Evolutionary conservation across 768 basidiomycete species (phyloP), one percentile per base, ranked within the genome.

Genomic region (Tephrocybe sp.): DNA sequence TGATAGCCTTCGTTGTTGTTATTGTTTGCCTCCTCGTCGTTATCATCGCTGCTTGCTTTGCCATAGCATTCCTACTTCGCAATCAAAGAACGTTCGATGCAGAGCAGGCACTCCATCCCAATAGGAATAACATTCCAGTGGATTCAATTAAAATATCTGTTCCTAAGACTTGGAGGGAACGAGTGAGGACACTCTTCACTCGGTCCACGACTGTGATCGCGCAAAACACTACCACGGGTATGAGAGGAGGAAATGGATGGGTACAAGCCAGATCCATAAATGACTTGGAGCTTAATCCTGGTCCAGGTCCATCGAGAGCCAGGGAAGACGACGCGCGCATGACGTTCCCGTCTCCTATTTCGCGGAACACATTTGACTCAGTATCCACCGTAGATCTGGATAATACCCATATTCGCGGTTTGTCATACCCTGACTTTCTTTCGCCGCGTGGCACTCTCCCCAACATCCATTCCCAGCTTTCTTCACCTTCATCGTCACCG

Each of bases 1-100:
- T 47, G 17, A 17, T 54, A 77, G 85, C 75, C 10, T 89, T 88
- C 68, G 76, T 87, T 56, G 80, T 68, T 3, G 66, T 88, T 34
- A 72, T 88, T 35, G 77, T 85, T 33, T 64, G 70, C 39, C 73
- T 89, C 36, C 68, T 72, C 49, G 55, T 78, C 50, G 67, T 88
- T 48, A 78, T 87, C 62, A 55, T 84, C 51, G 60, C 71, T 26
- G 75, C 78, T 43, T 80, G 75, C 61, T 64, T 69, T 13, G 83
- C 75, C 32, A 76, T 84, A 34, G 75, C 77, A 62, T 74, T 77
- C 57, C 77, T 89, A 32, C 68, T 87, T 14, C 75, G 78, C 36
- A 64, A 78, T 43, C 72, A 80, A 61, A 69, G 71, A 33, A 72
- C 73, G 22, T 69, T 68, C 32, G 68, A 74, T 23, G 67, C 67